Evolutionary conservation across 805 yeast species (phyloP), one percentile per base, ranked within the genome.

Genomic region (Millerozyma acaciae): DNA sequence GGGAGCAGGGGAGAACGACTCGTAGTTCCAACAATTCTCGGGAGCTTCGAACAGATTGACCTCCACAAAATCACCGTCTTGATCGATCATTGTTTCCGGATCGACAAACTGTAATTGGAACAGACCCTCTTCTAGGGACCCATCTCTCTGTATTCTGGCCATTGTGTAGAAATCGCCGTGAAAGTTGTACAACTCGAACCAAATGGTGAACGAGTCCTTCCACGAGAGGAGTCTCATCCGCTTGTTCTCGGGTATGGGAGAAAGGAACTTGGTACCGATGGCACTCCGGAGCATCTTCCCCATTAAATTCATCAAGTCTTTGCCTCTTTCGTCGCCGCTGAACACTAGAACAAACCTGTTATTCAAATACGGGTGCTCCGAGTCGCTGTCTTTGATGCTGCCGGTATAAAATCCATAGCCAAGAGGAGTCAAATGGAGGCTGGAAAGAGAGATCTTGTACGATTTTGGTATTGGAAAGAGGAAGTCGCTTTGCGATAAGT

Each of bases 171-270:
- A 51, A 18, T 53, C 43, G 1, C 70, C 71, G 18, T 34, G 36
- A 34, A 40, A 43, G 38, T 62, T 59, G 39, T 63, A 66, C 7
- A 62, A 24, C 39, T 65, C 70, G 34, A 46, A 61, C 68, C 68
- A 63, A 12, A 51, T 43, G 4, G 44, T 33, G 35, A 65, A 65
- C 4, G 51, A 22, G 40, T 60, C 65, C 8, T 44, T 42, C 66
- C 65, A 61, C 10, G 35, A 23, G 8, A 52, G 34, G 9, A 39
- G 33, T 5, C 38, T 31, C 4, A 43, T 30, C 13, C 18, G 15
- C 5, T 34, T 33, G 4, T 38, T 21, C 4, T 30, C 40, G 2
- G 28, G 16, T 6, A 34, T 17, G 4, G 68, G 66, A 6, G 68
- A 55, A n/a, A 45, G 26, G 2, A 62, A 37, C 31, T 44, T 50